Evolutionary conservation across 495 filamentous ascomycete species (phyloP), one percentile per base, ranked within the genome.

Genomic region (Trichoderma asperelloides): DNA sequence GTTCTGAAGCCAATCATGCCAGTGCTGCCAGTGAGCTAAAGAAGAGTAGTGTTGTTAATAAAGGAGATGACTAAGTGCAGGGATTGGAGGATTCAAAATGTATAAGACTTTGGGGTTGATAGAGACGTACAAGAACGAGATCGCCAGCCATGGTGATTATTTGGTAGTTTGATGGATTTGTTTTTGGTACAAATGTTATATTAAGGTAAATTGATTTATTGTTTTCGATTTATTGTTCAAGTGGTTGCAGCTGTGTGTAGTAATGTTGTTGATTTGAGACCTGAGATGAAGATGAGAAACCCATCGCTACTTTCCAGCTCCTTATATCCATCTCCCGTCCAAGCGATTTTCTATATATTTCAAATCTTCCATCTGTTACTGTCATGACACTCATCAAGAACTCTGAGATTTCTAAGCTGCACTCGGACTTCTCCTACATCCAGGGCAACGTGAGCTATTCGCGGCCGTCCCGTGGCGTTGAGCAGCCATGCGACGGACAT

Each of bases 1-100:
- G 66, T 65, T 23, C 23, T 40, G 66, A 64, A 67, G 16, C 64
- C 64, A 23, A 65, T 47, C 40, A 40, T 41, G 64, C 64, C 64
- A 47, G 64, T 65, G 64, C 21, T 40, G 28, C 64, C 64, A n/a
- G 64, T 65, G 40, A 65, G 55, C 55, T 60, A 18, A 5, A 60
- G 30, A 0, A 0, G 55, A 9, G 12, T 13, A 30, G 0, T 8
- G 11, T 28, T 60, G 55, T 60, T 60, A 60, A 25, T 18, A n/a
- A 3, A 28, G 25, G 11, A 2, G 23, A 27, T 28, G 8, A 25
- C 23, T 28, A 15, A 30, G 25, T 28, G 12, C 4, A 21, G 25
- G 55, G 0, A 60, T 18, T 13, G 13, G 55, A 12, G 8, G 16
- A 30, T 60, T 37, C 33, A 37, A 30, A 23, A 57, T 21, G 5